Evolutionary conservation across 1,284 basidiomycete genomes (phyloP).

Genomic region (Ceratorhiza oryzae-sativae): DNA sequence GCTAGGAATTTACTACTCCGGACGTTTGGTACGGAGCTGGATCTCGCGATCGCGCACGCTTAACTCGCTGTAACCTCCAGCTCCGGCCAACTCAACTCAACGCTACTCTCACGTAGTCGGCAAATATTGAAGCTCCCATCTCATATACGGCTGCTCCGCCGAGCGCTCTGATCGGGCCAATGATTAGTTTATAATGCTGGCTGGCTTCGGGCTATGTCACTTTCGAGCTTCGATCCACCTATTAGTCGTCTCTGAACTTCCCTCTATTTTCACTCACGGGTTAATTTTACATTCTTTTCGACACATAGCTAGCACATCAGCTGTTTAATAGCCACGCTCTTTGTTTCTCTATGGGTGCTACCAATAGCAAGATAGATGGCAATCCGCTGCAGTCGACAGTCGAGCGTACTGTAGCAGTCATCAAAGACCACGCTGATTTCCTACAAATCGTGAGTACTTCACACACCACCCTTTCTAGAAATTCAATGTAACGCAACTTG

Average conservation of each 20-base stretch:
- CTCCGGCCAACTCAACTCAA: constrained; percentile 35
- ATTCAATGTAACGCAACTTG: not conserved
- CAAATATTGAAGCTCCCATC: constrained; percentile 16
- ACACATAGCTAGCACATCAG: not conserved
- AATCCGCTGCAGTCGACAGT: constrained; percentile 28
- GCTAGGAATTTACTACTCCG: not conserved
- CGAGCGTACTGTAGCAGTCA: constrained; percentile 26
- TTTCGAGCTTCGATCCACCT: constrained; percentile 28
- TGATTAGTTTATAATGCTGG: constrained; percentile 12
- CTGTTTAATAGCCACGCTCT: constrained; percentile 9
- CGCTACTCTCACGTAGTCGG: constrained; percentile 12
- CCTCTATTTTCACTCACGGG: constrained; percentile 5
- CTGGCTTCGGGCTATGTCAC: not conserved
- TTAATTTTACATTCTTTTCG: constrained; percentile 25
- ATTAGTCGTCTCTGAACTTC: not conserved
- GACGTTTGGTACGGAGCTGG: not conserved
- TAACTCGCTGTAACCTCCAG: constrained; percentile 7
- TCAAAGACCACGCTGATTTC: constrained; percentile 29
- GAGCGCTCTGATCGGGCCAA: constrained; percentile 21
- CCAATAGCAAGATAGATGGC: constrained; percentile 33
- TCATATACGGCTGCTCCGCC: constrained; percentile 16
- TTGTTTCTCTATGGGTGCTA: constrained; percentile 29
- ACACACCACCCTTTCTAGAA: not conserved
- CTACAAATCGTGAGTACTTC: constrained; percentile 10
- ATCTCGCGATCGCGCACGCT: not conserved